A percentile compares a stretch with the other conserved stretches of the same genome.
Evolutionary conservation across 2,329 filamentous ascomycete genomes (phyloP).

Genomic region (Colletotrichum tabaci): DNA sequence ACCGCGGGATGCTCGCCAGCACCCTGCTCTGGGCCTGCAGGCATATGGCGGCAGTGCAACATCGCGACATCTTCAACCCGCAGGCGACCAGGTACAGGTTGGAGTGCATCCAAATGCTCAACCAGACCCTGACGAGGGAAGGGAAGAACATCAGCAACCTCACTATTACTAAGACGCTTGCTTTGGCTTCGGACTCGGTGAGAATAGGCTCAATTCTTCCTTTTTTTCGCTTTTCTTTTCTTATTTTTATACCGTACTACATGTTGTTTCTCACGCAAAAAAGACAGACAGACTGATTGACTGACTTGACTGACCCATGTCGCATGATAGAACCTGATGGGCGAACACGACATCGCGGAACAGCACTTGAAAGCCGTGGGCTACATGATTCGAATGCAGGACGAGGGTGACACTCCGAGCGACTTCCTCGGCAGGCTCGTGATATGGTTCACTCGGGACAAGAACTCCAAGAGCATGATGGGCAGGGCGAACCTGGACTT

Average conservation of each 20-base stretch:
- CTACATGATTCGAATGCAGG: slow-evolving; percentile 8
- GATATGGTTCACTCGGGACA: slow-evolving; percentile 7
- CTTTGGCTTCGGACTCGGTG: slow-evolving; percentile 41
- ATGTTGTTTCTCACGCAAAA: too few species aligned
- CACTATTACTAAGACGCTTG: slow-evolving; percentile 45
- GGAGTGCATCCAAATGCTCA: slow-evolving; percentile 40
- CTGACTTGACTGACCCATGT: neutral
- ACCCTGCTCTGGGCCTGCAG: slow-evolving; percentile 44
- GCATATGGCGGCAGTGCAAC: slow-evolving; percentile 32
- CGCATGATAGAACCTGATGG: neutral
- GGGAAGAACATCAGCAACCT: slow-evolving; percentile 37
- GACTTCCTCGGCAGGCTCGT: slow-evolving; percentile 5
- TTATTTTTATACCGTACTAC: too few species aligned
- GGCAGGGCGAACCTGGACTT: neutral
- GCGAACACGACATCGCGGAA: slow-evolving; percentile 7
- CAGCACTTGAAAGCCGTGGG: slow-evolving; percentile 15
- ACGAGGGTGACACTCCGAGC: neutral
- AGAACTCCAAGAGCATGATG: neutral
- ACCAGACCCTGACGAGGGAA: slow-evolving; percentile 29
- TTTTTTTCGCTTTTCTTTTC: too few species aligned
- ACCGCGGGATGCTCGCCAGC: slow-evolving; percentile 45
- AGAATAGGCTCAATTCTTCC: neutral
- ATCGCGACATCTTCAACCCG: neutral
- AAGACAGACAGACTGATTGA: neutral
- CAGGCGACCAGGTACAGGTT: slow-evolving; percentile 42